Evolutionary conservation across 352 stramenopile species (phyloP).

Genomic region (Sclerospora graminicola): DNA sequence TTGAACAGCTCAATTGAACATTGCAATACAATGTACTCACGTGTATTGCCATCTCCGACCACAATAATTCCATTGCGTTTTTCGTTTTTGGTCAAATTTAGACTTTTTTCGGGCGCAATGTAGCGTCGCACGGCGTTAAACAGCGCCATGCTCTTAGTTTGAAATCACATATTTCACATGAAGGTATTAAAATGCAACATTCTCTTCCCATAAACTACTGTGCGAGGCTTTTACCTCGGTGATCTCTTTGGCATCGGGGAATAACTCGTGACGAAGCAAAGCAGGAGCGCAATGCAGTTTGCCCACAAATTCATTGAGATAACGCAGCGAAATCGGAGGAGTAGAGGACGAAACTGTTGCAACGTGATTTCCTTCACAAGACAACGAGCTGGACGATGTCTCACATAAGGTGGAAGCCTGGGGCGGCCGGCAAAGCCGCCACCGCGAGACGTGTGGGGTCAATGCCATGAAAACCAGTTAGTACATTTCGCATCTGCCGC

Average conservation of each 20-base stretch:
- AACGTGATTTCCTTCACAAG: too few species aligned
- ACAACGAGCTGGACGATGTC: too few species aligned
- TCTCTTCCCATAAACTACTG: too few species aligned
- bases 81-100: conserved; percentile 1
- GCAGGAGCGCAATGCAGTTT: conserved; percentile 61
- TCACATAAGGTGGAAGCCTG: too few species aligned
- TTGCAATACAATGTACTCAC: too few species aligned
- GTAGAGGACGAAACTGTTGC: too few species aligned
- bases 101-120: conserved; percentile 26
- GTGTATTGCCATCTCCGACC: conserved; percentile 71
- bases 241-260: conserved; percentile 76
- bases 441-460: too few species aligned
- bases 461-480: too few species aligned
- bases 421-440: too few species aligned
- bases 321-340: conserved; percentile 53
- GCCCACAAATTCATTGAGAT: conserved; percentile 79
- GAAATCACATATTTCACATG: too few species aligned
- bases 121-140: conserved; percentile 75
- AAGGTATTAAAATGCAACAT: background rate
- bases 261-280: conserved; percentile 62
- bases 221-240: conserved; percentile 69
- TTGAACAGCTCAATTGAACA: too few species aligned
- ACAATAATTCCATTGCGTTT: conserved; percentile 66
- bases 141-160: conserved; percentile 79
- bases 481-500: too few species aligned